A percentile compares a stretch with the other conserved stretches of the same genome.
These are phyloP conservation scores for Neodidymelliopsis sp. DNA, from an alignment of 2,329 filamentous ascomycete genomes.

Conservation along the genomic window DNA sequence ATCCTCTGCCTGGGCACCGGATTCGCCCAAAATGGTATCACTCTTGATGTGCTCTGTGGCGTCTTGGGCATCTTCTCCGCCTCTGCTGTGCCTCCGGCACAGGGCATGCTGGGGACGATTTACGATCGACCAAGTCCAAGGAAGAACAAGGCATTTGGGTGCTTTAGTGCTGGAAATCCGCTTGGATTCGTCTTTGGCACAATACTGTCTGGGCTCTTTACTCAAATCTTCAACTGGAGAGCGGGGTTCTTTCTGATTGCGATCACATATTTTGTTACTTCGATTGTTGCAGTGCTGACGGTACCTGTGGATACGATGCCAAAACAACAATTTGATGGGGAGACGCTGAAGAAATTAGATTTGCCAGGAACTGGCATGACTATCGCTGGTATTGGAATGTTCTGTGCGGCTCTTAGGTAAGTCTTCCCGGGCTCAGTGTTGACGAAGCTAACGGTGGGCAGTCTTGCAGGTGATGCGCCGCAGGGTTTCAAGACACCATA, in stretches of 20 bases:
- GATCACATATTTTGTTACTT: conserved; percentile 69
- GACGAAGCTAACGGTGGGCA: too few relatives aligned
- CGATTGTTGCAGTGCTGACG: conserved; percentile 65
- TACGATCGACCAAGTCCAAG: conserved; percentile 67
- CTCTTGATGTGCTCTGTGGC: conserved; percentile 69
- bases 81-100: conserved; percentile 69
- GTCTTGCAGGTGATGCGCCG: conserved; percentile 61
- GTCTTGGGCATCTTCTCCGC: conserved; percentile 68
- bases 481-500: conserved; percentile 69
- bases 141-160: conserved; percentile 72
- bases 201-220: conserved; percentile 68
- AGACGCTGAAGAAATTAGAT: conserved; percentile 66
- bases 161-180: conserved; percentile 66
- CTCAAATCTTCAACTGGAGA: conserved; percentile 68
- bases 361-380: conserved; percentile 67
- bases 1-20: conserved; percentile 65
- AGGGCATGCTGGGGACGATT: conserved; percentile 68
- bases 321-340: conserved; percentile 54
- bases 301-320: conserved; percentile 63
- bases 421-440: too few relatives aligned
- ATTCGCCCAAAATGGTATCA: conserved; percentile 66
- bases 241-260: conserved; percentile 68
- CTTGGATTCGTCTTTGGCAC: conserved; percentile 65
- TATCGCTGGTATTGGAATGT: conserved; percentile 70
- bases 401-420: conserved; percentile 67